Percentiles rank a stretch among this genome's conserved stretches.
Evolutionary conservation across 2,329 filamentous ascomycete species (phyloP).

Genomic region (Amesomyces nigricolor): DNA sequence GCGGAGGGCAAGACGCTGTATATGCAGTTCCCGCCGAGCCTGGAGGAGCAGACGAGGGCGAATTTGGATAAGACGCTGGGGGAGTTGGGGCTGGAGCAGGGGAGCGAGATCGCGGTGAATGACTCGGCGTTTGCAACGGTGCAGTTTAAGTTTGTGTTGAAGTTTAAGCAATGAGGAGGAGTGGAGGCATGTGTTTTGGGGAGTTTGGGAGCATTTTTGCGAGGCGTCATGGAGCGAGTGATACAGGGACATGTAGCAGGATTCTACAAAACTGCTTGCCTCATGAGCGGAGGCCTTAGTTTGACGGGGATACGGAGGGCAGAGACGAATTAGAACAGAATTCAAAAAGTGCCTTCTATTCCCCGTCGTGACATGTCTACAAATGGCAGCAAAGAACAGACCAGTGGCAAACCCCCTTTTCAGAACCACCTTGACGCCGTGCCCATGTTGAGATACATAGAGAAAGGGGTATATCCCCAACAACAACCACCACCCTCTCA

Average conservation of each 20-base stretch:
- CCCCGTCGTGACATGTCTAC: background rate
- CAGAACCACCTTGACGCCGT: slow-evolving; percentile 20
- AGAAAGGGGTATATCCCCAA: slow-evolving; percentile 17
- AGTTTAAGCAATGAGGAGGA: slow-evolving; percentile 35
- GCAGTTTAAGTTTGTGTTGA: slow-evolving; percentile 54
- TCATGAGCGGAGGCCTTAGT: background rate
- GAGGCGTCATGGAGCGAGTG: slow-evolving; percentile 6
- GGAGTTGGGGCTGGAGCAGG: slow-evolving; percentile 67
- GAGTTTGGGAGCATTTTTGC: slow-evolving; percentile 12
- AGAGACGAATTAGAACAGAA: background rate
- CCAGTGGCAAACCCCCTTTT: slow-evolving; percentile 8
- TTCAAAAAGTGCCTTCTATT: background rate
- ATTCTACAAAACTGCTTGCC: background rate
- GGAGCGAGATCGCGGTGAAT: slow-evolving; percentile 86
- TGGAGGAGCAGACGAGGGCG: slow-evolving; percentile 77
- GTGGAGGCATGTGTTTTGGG: background rate
- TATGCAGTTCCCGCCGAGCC: slow-evolving; percentile 73
- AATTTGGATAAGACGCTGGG: slow-evolving; percentile 74
- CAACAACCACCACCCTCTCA: background rate
- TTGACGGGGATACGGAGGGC: background rate
- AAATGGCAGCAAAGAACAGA: background rate
- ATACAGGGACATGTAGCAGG: background rate
- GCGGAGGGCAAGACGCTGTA: slow-evolving; percentile 78
- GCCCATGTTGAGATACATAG: slow-evolving; percentile 17
- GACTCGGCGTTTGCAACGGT: slow-evolving; percentile 82